Conservation (phyloP, 768 basidiomycete genomes). For the Podaxis rugospora region DNA sequence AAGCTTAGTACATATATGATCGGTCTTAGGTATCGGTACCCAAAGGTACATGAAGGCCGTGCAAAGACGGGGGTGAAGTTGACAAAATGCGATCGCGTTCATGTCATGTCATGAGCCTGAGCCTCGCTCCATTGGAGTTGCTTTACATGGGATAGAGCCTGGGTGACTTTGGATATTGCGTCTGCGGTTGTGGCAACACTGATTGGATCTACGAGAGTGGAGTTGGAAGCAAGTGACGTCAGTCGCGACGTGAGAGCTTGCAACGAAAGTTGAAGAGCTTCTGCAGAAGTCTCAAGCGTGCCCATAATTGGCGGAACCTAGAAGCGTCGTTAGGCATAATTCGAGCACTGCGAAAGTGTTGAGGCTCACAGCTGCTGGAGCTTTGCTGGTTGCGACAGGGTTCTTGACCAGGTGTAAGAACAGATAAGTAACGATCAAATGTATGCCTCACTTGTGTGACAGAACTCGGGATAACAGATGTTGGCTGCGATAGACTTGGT, state of each 20-base stretch:
- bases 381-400: not conserved
- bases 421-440: not conserved
- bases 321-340: not conserved
- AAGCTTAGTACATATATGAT: not conserved
- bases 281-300: slow-evolving; percentile 23
- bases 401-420: not conserved
- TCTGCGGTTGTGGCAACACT: slow-evolving; percentile 61
- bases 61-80: not conserved
- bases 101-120: slow-evolving; percentile 15
- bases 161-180: slow-evolving; percentile 59
- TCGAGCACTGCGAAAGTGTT: not conserved
- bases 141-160: slow-evolving; percentile 57
- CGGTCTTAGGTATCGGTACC: not conserved
- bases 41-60: not conserved
- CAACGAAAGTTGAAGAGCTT: slow-evolving; percentile 51
- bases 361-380: not conserved
- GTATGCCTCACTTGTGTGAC: not conserved
- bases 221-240: slow-evolving; percentile 34
- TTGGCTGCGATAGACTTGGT: not conserved
- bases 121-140: slow-evolving; percentile 48
- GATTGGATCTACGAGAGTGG: slow-evolving; percentile 36
- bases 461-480: not conserved
- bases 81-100: not conserved
- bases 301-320: not conserved
- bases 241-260: slow-evolving; percentile 49